Base-by-base conservation (phyloP, 495 filamentous ascomycete species). In the Thermothielavioides terrestris region DNA sequence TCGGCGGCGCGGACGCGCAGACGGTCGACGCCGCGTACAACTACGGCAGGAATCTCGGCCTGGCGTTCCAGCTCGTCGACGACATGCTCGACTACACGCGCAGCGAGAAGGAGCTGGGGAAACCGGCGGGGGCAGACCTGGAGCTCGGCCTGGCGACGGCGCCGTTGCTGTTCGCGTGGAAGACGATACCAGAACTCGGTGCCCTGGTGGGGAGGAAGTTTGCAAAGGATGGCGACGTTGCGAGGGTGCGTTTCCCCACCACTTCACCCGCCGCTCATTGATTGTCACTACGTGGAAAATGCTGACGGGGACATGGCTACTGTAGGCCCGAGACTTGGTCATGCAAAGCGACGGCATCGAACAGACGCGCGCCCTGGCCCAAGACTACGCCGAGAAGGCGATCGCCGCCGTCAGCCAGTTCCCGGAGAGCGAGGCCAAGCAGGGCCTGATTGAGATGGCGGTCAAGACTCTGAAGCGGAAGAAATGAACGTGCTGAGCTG, bases 51-150 rank as follows among this genome's bases (percentile, higher is more conserved):
- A 95, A 97, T 56, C 68, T 98, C 42, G 92, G 92, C 0, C 64
- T 98, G 45, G 92, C 92, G 2, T 98, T 98, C 71, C 92, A 98
- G 73, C 73, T 98, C n/a, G 90, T 98, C 10, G 92, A 98, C 57
- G 92, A 98, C 63, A 86, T 98, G 85, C 75, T 98, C 57, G 92
- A 98, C 70, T 98, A 96, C 63, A 96, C 92, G 0, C 77, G 89
- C 38, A 86, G 75, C 22, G 87, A 77, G 32, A 77, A 79, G 25
- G 88, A 95, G 64, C 73, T 98, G 26, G 92, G 92, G 40, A 98
- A 98, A 64, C 90, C 94, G 1, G 86, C 89, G 7, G 94, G 90
- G 23, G 94, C 94, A 14, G 92, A 98, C 68, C 66, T 98, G 49
- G 88, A 96, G 65, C 75, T 98, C 18, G 92, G 92, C 7, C 74